A percentile compares a stretch with the other conserved stretches of the same genome.
Evolutionary conservation across 768 basidiomycete genomes (phyloP).

Genomic region (Serendipita sp.): DNA sequence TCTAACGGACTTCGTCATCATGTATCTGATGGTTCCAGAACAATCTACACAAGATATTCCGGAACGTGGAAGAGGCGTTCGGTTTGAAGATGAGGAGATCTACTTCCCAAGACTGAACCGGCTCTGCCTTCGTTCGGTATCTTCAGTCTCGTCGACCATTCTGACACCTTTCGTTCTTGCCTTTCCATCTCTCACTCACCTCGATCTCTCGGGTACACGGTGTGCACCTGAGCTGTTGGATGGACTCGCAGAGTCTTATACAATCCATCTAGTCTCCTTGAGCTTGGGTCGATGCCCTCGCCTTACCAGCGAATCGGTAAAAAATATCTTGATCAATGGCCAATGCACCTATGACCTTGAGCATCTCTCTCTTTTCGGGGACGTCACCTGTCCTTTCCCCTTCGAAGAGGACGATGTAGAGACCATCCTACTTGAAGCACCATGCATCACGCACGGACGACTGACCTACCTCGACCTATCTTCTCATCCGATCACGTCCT

Average conservation of each 20-base stretch:
- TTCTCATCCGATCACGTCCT: conserved; percentile 51
- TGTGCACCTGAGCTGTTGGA: conserved; percentile 57
- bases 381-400: conserved; percentile 63
- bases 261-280: conserved; percentile 57
- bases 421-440: conserved; percentile 52
- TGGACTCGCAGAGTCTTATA: conserved; percentile 42
- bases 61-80: conserved; percentile 21
- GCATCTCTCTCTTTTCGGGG: conserved; percentile 82
- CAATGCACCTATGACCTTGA: conserved; percentile 41
- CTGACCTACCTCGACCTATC: conserved; percentile 85
- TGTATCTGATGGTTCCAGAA: conserved; percentile 33
- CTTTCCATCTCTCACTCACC: conserved; percentile 73
- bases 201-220: conserved; percentile 85
- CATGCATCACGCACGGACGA: conserved; percentile 58
- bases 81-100: conserved; percentile 31
- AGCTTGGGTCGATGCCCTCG: conserved; percentile 75
- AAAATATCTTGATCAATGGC: conserved; percentile 51
- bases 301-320: conserved; percentile 63
- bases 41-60: conserved; percentile 11
- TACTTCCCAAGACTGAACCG: conserved; percentile 55
- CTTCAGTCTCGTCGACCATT: conserved; percentile 51
- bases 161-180: conserved; percentile 60
- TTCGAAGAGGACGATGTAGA: conserved; percentile 48
- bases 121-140: conserved; percentile 67
- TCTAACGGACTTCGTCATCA: conserved; percentile 63